phyloP scores from a whole-genome alignment of 2,329 filamentous ascomycete genomes.

The Ramularia collo-cygni region DNA sequence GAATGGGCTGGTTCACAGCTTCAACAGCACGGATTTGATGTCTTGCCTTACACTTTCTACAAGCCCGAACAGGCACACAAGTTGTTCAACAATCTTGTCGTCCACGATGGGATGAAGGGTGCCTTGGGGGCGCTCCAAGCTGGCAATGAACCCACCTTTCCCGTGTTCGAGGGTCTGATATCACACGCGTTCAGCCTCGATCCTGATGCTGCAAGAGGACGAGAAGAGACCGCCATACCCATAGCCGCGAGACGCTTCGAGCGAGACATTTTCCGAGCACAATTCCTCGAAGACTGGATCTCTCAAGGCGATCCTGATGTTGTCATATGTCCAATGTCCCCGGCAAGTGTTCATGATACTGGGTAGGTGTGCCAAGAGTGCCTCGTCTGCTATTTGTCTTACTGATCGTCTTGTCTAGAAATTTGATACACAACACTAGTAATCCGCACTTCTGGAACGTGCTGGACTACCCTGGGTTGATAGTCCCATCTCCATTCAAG shows the following conservation, averaged over 20 bases:
- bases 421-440: not conserved
- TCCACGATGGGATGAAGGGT: slow-evolving; percentile 3
- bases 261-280: slow-evolving; percentile 11
- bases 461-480: slow-evolving; percentile 14
- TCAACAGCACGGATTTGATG: not conserved
- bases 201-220: slow-evolving; percentile 3
- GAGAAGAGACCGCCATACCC: slow-evolving; percentile 13
- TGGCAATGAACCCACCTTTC: slow-evolving; percentile 2
- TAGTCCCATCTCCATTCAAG: slow-evolving; percentile 12
- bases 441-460: slow-evolving; percentile 15
- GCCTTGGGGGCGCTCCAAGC: not conserved
- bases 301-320: slow-evolving; percentile 12
- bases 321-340: slow-evolving; percentile 16
- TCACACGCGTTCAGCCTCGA: not conserved
- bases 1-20: slow-evolving; percentile 9
- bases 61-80: slow-evolving; percentile 3
- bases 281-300: slow-evolving; percentile 15
- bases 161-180: slow-evolving; percentile 1
- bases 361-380: slow-evolving; percentile 1
- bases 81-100: slow-evolving; percentile 1
- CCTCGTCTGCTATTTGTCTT: not conserved
- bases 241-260: slow-evolving; percentile 8
- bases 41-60: slow-evolving; percentile 1
- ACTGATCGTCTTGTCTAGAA: not conserved
- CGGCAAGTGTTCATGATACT: slow-evolving; percentile 14